Evolutionary conservation across 495 filamentous ascomycete species (phyloP).

Genomic region (Podospora pseudoanserina): DNA sequence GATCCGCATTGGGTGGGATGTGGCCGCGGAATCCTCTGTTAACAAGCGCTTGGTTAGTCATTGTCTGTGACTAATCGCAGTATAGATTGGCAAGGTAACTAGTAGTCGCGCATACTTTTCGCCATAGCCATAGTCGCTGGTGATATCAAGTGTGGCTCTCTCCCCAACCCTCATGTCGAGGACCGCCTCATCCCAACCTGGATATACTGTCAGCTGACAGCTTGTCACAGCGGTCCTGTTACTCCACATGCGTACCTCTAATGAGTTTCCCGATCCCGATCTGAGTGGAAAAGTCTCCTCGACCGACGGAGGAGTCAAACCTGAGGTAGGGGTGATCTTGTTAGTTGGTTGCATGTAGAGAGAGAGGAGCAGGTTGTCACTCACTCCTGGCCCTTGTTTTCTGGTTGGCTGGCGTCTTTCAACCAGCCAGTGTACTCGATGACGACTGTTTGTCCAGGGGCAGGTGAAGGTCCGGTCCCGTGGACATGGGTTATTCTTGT

Average conservation of each 20-base stretch:
- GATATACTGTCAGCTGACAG: not conserved
- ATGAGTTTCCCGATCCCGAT: constrained; percentile 80
- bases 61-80: not conserved
- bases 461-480: constrained; percentile 52
- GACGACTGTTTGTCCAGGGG: constrained; percentile 61
- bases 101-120: constrained; percentile 44
- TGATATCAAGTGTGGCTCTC: constrained; percentile 72
- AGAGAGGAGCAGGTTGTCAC: constrained; percentile 14
- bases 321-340: constrained; percentile 37
- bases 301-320: constrained; percentile 73
- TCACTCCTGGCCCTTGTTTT: constrained; percentile 48
- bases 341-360: constrained; percentile 1
- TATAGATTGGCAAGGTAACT: too few relatives aligned
- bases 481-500: constrained; percentile 42
- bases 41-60: not conserved
- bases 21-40: constrained; percentile 62
- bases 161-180: constrained; percentile 75
- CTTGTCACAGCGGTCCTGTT: not conserved
- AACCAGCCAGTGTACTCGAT: constrained; percentile 85
- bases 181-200: constrained; percentile 88
- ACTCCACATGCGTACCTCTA: constrained; percentile 52
- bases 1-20: constrained; percentile 52
- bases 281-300: constrained; percentile 58
- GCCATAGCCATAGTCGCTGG: constrained; percentile 76
- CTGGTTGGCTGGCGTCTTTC: constrained; percentile 56